Percentiles rank a stretch among this genome's conserved stretches.
Evolutionary conservation across 2,329 filamentous ascomycete species (phyloP).

Genomic region (Cladophialophora chaetospira): DNA sequence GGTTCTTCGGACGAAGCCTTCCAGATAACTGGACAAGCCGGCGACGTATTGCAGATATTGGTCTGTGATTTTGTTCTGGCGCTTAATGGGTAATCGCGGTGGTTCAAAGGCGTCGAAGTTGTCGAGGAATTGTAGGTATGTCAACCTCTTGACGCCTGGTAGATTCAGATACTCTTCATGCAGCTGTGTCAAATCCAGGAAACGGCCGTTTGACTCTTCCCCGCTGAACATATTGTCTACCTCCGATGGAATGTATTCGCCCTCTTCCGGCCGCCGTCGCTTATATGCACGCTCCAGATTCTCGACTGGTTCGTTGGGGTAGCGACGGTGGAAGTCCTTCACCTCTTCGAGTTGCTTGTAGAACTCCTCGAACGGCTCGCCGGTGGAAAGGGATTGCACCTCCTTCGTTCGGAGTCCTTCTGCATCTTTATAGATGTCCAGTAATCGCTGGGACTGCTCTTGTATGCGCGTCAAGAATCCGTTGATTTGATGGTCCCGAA

Average conservation of each 20-base stretch:
- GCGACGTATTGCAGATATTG: slow-evolving; percentile 89
- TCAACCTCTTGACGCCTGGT: slow-evolving; percentile 78
- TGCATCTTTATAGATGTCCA: slow-evolving; percentile 81
- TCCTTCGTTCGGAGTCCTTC: slow-evolving; percentile 73
- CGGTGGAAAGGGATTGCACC: slow-evolving; percentile 78
- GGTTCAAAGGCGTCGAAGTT: slow-evolving; percentile 83
- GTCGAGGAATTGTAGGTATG: slow-evolving; percentile 91
- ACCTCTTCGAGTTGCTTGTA: slow-evolving; percentile 80
- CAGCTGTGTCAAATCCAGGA: slow-evolving; percentile 79
- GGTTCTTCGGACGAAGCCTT: slow-evolving; percentile 81
- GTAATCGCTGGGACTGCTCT: slow-evolving; percentile 75
- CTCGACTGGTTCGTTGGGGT: slow-evolving; percentile 92
- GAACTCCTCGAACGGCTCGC: slow-evolving; percentile 88
- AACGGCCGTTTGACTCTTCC: slow-evolving; percentile 90
- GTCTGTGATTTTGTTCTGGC: slow-evolving; percentile 84
- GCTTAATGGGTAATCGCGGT: slow-evolving; percentile 72
- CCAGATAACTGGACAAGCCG: slow-evolving; percentile 77
- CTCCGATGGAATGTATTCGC: slow-evolving; percentile 64
- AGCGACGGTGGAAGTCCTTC: slow-evolving; percentile 84
- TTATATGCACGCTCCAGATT: slow-evolving; percentile 94
- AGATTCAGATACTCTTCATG: slow-evolving; percentile 92
- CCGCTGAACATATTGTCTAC: slow-evolving; percentile 93
- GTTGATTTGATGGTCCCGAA: slow-evolving; percentile 87
- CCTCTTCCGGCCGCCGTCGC: slow-evolving; percentile 64
- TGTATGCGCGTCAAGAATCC: slow-evolving; percentile 87